Evolutionary conservation across 164 flowering plant genomes (phyloP), one percentile per base, ranked within the genome.

Genomic region (Liquidambar formosana): DNA sequence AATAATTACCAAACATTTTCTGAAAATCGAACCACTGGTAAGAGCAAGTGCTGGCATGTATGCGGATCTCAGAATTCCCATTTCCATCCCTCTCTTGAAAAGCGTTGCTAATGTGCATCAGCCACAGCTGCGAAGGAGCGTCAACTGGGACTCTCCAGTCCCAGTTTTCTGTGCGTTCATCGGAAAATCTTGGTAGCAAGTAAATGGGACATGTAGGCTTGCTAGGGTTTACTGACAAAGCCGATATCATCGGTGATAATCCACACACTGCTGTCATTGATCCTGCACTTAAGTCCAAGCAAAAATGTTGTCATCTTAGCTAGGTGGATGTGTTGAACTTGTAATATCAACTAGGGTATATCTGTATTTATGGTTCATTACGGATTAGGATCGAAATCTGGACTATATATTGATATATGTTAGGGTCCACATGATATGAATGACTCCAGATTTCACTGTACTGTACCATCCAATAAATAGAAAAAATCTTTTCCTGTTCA

Each of bases 11-110:
- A 67, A 95, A 93, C 84, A 95, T 73, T 70, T 89, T 88, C 22
- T 88, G 88, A 75, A 93, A 91, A 76, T 88, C 89, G 87, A 95
- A 91, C 99, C 97, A 95, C 0, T 76, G 79, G 64, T 95, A 95
- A 41, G 97, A 89, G 73, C 97, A 95, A 73, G 85, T 79, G 52
- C 78, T 67, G 9, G 94, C 96, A 18, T 86, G 90, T 3, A 95
- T 78, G 61, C 82, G 81, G 48, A 95, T 73, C 19, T 83, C 71
- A n/a, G 78, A 62, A 70, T 74, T 80, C 57, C 97, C 96, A 45
- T 70, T 47, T 0, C 63, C 72, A 46, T 85, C 83, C 2, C 12
- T 52, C 12, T 63, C 57, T 71, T 88, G 87, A 53, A 84, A 95
- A 6, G 99, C 92, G 78, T 95, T 95, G 28, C 84, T 94, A 27